phyloP scores from a whole-genome alignment of 352 stramenopile species.

The Stephanocyclus meneghinianus region DNA sequence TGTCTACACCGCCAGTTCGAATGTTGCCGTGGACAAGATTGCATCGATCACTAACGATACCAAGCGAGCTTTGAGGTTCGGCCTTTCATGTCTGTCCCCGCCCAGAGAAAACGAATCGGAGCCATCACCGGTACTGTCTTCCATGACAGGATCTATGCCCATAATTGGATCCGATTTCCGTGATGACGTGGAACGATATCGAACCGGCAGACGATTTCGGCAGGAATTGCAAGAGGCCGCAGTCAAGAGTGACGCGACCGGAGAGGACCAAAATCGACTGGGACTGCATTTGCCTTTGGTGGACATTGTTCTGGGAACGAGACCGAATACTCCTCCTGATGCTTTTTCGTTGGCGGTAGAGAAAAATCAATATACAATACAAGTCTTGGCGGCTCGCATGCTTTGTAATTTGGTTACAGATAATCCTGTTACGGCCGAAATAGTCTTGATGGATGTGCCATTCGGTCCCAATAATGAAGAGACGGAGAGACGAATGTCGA shows the following conservation, averaged over 20 bases:
- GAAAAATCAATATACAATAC: slow-evolving; percentile 31
- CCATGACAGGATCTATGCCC: neutral
- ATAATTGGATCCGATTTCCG: neutral
- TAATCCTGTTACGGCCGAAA: slow-evolving; percentile 50
- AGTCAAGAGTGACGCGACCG: slow-evolving; percentile 10
- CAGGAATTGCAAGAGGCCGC: slow-evolving; percentile 49
- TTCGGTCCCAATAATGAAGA: slow-evolving; percentile 54
- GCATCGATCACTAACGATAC: slow-evolving; percentile 51
- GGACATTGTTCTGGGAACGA: slow-evolving; percentile 30
- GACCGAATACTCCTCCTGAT: neutral
- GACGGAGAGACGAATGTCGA: slow-evolving; percentile 39
- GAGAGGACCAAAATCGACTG: slow-evolving; percentile 11
- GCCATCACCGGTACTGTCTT: neutral
- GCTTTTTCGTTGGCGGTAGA: slow-evolving; percentile 17
- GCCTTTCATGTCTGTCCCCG: slow-evolving; percentile 50
- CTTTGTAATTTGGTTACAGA: slow-evolving; percentile 76
- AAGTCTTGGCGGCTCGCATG: slow-evolving; percentile 55
- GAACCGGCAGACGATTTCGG: slow-evolving; percentile 21
- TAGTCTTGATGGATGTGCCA: slow-evolving; percentile 52
- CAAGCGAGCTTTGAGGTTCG: slow-evolving; percentile 64
- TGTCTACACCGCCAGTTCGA: slow-evolving; percentile 3
- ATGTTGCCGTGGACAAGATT: slow-evolving; percentile 17
- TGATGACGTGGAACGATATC: slow-evolving; percentile 40
- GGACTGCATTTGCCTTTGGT: slow-evolving; percentile 37
- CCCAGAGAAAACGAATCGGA: slow-evolving; percentile 2